These are phyloP conservation scores for Umbilicaria muhlenbergii DNA, from an alignment of 495 filamentous ascomycete species.

Conservation along the genomic window DNA sequence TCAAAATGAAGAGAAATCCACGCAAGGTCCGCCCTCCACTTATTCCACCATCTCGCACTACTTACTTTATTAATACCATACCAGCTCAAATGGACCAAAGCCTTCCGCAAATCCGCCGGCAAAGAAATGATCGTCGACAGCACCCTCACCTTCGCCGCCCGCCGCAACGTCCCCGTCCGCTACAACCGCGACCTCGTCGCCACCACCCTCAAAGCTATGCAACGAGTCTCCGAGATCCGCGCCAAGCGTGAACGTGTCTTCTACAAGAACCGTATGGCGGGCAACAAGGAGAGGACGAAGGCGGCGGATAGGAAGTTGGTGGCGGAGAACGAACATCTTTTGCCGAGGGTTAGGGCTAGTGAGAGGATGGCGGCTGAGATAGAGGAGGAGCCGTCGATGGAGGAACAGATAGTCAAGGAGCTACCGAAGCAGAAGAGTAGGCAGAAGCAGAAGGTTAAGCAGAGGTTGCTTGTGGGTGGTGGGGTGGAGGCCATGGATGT, in stretches of 20 bases:
- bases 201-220: constrained; percentile 81
- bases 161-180: constrained; percentile 84
- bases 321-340: constrained; percentile 76
- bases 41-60: background rate
- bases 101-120: constrained; percentile 59
- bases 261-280: constrained; percentile 82
- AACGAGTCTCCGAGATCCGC: constrained; percentile 77
- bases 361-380: constrained; percentile 34
- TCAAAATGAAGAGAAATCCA: constrained; percentile 96
- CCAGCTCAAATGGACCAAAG: constrained; percentile 79
- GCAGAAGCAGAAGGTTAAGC: constrained; percentile 39
- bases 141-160: constrained; percentile 78
- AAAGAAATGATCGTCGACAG: constrained; percentile 93
- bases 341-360: constrained; percentile 45
- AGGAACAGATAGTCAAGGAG: constrained; percentile 9
- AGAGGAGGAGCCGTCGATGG: constrained; percentile 26
- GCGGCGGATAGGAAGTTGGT: constrained; percentile 75
- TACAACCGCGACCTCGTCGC: constrained; percentile 86
- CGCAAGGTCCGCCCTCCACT: constrained; percentile 28
- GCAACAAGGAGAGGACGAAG: constrained; percentile 65
- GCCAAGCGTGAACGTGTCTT: constrained; percentile 69
- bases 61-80: constrained; percentile 21
- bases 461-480: constrained; percentile 48
- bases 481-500: constrained; percentile 56
- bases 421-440: constrained; percentile 14